Percentiles rank a stretch among this genome's conserved stretches.
phyloP scores from a whole-genome alignment of 2,329 filamentous ascomycete species.

The Aspergillus sp. region DNA sequence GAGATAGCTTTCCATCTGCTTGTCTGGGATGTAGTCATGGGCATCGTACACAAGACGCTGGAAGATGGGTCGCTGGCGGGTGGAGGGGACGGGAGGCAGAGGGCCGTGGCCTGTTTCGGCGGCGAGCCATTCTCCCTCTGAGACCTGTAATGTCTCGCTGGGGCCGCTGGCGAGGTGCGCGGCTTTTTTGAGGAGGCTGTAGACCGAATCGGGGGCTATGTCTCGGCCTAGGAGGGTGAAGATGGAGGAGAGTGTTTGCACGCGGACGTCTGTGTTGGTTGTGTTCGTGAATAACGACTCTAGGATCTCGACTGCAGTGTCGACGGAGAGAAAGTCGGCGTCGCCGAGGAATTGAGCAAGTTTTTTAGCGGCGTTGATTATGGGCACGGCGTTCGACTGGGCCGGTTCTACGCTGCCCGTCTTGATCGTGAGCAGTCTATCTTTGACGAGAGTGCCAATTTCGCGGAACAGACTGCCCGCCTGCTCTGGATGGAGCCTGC shows the following conservation, averaged over 20 bases:
- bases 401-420: neutral
- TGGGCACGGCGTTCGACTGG: neutral
- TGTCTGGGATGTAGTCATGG: constrained; percentile 3
- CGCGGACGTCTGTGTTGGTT: constrained; percentile 15
- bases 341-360: constrained; percentile 11
- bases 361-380: constrained; percentile 20
- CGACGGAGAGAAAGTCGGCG: constrained; percentile 9
- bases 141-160: constrained; percentile 6
- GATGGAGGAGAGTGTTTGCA: constrained; percentile 6
- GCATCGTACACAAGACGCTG: constrained; percentile 8
- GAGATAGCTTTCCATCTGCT: constrained; percentile 9
- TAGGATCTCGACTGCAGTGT: constrained; percentile 4
- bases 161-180: constrained; percentile 8
- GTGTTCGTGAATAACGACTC: constrained; percentile 6
- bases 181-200: constrained; percentile 1
- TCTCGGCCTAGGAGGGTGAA: constrained; percentile 8
- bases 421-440: neutral
- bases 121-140: constrained; percentile 11
- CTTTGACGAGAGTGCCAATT: constrained; percentile 7
- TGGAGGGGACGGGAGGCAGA: constrained; percentile 5
- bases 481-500: constrained; percentile 3
- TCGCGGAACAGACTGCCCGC: constrained; percentile 7
- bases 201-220: constrained; percentile 1
- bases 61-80: constrained; percentile 9
- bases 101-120: constrained; percentile 8